A percentile compares a stretch with the other conserved stretches of the same genome.
Conservation (phyloP, 495 filamentous ascomycete genomes). For the Aspergillus taichungensis region DNA sequence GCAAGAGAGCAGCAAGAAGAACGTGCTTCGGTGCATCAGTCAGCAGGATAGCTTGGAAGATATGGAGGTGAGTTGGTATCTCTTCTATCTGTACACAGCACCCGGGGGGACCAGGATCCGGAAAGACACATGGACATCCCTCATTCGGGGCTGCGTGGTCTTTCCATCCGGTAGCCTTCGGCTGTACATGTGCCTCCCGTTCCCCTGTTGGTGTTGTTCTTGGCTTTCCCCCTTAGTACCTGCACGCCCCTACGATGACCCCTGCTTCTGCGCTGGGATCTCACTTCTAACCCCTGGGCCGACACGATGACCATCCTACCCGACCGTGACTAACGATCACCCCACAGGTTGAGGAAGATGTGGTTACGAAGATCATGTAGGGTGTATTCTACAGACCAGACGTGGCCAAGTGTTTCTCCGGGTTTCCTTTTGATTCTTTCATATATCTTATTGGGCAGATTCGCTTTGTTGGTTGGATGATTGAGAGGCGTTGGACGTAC, state of each 20-base stretch:
- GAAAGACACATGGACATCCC: no score
- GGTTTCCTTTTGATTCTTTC: slow-evolving; percentile 18
- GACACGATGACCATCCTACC: slow-evolving; percentile 4
- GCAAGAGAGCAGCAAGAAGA: slow-evolving; percentile 99
- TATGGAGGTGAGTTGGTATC: slow-evolving; percentile 73
- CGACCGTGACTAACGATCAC: slow-evolving; percentile 46
- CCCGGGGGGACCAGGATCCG: no score
- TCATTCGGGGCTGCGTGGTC: no score
- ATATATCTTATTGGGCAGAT: slow-evolving; percentile 3
- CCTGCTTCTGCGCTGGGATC: no score
- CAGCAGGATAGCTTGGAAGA: slow-evolving; percentile 94
- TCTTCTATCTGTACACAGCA: not conserved
- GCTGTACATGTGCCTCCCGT: no score
- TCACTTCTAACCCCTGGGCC: not conserved
- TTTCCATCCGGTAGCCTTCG: no score
- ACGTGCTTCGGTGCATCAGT: slow-evolving; percentile 86
- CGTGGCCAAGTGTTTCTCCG: slow-evolving; percentile 11
- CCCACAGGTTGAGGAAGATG: slow-evolving; percentile 85
- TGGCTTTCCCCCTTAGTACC: no score
- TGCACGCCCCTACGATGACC: no score
- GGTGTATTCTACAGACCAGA: slow-evolving; percentile 9
- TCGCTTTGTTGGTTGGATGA: slow-evolving; percentile 10
- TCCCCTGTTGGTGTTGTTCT: no score
- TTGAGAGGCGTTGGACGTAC: slow-evolving; percentile 22
- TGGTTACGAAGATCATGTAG: slow-evolving; percentile 91